A percentile compares a stretch with the other conserved stretches of the same genome.
Conservation (phyloP, 2,329 filamentous ascomycete genomes). For the Alternaria panax region DNA sequence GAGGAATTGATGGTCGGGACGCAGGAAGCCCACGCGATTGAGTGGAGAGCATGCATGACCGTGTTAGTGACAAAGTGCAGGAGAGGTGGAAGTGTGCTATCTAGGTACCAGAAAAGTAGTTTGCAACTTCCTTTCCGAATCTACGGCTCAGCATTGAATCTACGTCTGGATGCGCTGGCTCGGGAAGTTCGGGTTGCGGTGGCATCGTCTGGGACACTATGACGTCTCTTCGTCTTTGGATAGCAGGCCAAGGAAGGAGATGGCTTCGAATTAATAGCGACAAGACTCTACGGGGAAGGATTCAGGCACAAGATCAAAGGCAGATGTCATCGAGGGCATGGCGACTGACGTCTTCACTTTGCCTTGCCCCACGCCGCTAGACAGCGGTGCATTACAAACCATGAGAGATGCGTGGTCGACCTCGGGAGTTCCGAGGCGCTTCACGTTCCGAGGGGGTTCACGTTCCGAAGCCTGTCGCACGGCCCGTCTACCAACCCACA, state of each 20-base stretch:
- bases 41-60: slow-evolving; percentile 67
- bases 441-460: slow-evolving; percentile 29
- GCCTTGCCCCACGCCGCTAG: slow-evolving; percentile 16
- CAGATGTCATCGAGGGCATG: neutral
- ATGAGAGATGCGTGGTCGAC: neutral
- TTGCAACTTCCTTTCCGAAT: slow-evolving; percentile 80
- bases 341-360: slow-evolving; percentile 10
- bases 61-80: slow-evolving; percentile 2
- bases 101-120: slow-evolving; percentile 73
- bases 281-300: neutral
- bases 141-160: slow-evolving; percentile 77
- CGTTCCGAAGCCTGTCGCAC: neutral
- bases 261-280: neutral
- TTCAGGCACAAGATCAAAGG: neutral
- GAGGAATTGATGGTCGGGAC: slow-evolving; percentile 74
- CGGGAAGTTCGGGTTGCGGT: slow-evolving; percentile 59
- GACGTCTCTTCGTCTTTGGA: neutral
- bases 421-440: slow-evolving; percentile 21
- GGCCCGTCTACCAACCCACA: neutral
- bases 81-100: neutral
- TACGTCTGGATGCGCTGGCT: slow-evolving; percentile 64
- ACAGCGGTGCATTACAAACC: slow-evolving; percentile 13
- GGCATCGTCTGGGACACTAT: slow-evolving; percentile 35
- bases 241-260: neutral
- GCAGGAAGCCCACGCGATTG: slow-evolving; percentile 81